Conservation (phyloP, 352 stramenopile genomes). For the Pythium brassicae region DNA sequence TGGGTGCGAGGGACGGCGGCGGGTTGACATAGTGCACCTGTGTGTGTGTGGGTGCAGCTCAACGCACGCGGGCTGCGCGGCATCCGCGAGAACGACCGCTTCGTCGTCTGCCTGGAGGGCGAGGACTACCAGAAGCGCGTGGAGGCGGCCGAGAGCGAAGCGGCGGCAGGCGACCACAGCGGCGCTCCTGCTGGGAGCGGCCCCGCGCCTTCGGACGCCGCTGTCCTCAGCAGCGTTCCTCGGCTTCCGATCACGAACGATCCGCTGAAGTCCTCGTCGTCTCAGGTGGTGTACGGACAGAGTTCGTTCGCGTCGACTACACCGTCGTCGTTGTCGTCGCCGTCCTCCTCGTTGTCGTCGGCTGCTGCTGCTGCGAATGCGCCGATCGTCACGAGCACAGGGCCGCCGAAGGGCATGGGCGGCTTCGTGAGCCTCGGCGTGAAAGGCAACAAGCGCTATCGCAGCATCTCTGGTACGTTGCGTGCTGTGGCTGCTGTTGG, state of each 20-base stretch:
- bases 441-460: conserved; percentile 69
- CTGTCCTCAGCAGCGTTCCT: conserved; percentile 1
- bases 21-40: no score
- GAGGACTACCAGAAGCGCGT: conserved; percentile 61
- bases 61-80: conserved; percentile 70
- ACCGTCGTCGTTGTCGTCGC: neutral
- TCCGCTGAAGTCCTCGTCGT: neutral
- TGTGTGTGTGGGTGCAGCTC: conserved; percentile 21
- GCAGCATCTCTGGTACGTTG: conserved; percentile 44
- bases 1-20: no score
- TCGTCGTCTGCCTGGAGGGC: conserved; percentile 62
- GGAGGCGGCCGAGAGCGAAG: conserved; percentile 2
- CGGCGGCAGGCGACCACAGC: neutral
- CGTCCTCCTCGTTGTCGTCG: no score
- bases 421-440: conserved; percentile 27
- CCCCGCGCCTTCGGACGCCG: neutral
- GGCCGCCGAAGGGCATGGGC: conserved; percentile 22
- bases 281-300: conserved; percentile 13
- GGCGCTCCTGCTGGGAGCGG: neutral
- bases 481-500: conserved; percentile 4
- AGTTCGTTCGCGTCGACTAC: conserved; percentile 1
- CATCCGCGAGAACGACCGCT: conserved; percentile 74
- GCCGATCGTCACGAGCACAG: neutral
- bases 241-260: conserved; percentile 1
- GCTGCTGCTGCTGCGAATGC: no score